Base-by-base conservation (phyloP, 1,284 basidiomycete genomes). In the Prillingera fragicola region DNA sequence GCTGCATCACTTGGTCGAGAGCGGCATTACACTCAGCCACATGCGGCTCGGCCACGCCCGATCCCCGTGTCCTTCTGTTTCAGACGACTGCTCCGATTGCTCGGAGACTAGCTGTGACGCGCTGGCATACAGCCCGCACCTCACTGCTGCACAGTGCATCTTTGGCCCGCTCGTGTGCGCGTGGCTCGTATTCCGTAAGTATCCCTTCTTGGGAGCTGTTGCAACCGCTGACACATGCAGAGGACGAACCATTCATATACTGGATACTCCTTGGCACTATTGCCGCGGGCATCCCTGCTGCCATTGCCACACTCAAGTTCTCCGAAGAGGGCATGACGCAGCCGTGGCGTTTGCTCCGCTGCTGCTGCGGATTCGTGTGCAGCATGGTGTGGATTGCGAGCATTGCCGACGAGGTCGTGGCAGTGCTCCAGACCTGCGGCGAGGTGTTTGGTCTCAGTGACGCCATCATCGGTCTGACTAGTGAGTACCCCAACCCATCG, bases 311-410 rank as follows among this genome's bases (percentile, higher is more conserved):
- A 1, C 69, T 79, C n/a, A 63, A 78, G 0, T 82, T 83, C 62
- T 78, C 81, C 1, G 75, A 78, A 3, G 76, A 78, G 40, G 83
- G 84, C 1, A 74, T 75, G 6, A 76, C 81, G 43, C 75, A 78
- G 1, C 70, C 78, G 2, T 79, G 80, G 42, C 77, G 80, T 39
- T 75, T 87, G 65, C 76, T 79, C n/a, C 78, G 89, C 14, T 92
- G 87, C 63, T 84, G 82, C 28, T 82, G 89, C 75, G 91, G 91
- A 1, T 96, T 96, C 71, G 70, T 83, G 24, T 84, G 92, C 28
- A 78, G 88, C 12, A 80, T 94, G 57, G 82, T 95, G 5, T 95
- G 91, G 91, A 94, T 95, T 57, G 88, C 92, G 78, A 85, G 84
- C 8, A 91, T 95, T 41, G 90, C 91, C 1, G 89, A 94, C 65